Conservation (phyloP, 2,329 filamentous ascomycete genomes). For the Penicillium sumatraense region DNA sequence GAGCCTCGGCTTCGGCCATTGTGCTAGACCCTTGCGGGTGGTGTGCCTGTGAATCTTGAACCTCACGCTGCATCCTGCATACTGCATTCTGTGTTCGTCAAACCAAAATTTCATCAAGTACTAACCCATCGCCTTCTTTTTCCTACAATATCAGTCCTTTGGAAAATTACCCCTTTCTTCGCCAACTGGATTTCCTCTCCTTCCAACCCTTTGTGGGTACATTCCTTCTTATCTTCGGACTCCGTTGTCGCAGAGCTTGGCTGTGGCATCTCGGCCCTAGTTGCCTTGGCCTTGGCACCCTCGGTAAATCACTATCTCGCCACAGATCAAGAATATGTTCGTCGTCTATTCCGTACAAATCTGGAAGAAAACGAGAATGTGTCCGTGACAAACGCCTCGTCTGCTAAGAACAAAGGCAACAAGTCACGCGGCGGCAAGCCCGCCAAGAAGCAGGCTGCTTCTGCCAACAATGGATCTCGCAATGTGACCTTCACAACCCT, state of each 20-base stretch:
- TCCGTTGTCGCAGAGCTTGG: constrained; percentile 80
- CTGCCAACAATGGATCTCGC: background rate
- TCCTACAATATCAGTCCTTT: constrained; percentile 71
- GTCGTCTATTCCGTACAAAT: constrained; percentile 77
- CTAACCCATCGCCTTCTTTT: constrained; percentile 4
- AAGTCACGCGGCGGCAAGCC: constrained; percentile 12
- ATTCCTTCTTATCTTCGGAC: constrained; percentile 56
- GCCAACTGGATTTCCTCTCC: constrained; percentile 74
- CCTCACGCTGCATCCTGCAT: background rate
- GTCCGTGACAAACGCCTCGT: background rate
- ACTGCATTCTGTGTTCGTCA: background rate
- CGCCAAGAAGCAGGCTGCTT: constrained; percentile 6
- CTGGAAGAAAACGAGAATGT: constrained; percentile 58
- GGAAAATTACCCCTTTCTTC: constrained; percentile 86
- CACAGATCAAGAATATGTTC: constrained; percentile 87
- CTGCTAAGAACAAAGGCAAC: constrained; percentile 9
- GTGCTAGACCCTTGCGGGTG: background rate
- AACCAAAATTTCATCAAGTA: constrained; percentile 10
- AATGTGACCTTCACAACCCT: constrained; percentile 65
- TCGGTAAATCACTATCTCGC: constrained; percentile 70
- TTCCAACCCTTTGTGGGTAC: constrained; percentile 65
- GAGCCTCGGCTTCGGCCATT: constrained; percentile 13
- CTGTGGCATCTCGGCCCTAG: constrained; percentile 81
- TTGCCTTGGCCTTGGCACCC: constrained; percentile 70
- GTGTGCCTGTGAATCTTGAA: constrained; percentile 2